phyloP scores from a whole-genome alignment of 163 green algal genomes.

The Chlorella variabilis region DNA sequence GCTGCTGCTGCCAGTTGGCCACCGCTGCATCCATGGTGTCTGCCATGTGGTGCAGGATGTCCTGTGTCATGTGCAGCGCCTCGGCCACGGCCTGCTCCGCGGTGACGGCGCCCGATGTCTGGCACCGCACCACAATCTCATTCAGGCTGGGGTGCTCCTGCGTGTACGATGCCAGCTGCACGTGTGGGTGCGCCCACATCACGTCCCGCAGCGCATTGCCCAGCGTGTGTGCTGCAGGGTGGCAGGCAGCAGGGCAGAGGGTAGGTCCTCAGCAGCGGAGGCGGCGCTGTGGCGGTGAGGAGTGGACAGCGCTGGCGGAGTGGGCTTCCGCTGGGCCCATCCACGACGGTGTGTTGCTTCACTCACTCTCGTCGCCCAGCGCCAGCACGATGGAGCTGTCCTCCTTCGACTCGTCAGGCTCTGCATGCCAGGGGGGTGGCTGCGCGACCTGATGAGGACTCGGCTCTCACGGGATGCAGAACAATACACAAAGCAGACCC shows the following conservation, averaged over 20 bases:
- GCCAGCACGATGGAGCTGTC: slow-evolving; percentile 12
- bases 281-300: too few relatives aligned
- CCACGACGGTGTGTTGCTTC: too few relatives aligned
- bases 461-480: background rate
- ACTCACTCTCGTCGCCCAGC: slow-evolving; percentile 24
- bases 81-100: slow-evolving; percentile 44
- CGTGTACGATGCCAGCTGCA: slow-evolving; percentile 43
- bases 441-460: background rate
- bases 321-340: too few relatives aligned
- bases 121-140: slow-evolving; percentile 49
- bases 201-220: slow-evolving; percentile 49
- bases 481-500: too few relatives aligned
- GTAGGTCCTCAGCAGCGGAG: too few relatives aligned
- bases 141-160: slow-evolving; percentile 45
- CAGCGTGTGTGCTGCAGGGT: slow-evolving; percentile 47
- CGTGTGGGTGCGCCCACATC: slow-evolving; percentile 52
- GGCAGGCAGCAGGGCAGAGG: too few relatives aligned
- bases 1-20: background rate
- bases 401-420: background rate
- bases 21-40: slow-evolving; percentile 16
- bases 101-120: slow-evolving; percentile 34
- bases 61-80: slow-evolving; percentile 39
- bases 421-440: background rate
- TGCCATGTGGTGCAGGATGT: slow-evolving; percentile 31
- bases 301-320: too few relatives aligned